Conservation (phyloP, 2,329 filamentous ascomycete species). For the Penicillium sp. region DNA sequence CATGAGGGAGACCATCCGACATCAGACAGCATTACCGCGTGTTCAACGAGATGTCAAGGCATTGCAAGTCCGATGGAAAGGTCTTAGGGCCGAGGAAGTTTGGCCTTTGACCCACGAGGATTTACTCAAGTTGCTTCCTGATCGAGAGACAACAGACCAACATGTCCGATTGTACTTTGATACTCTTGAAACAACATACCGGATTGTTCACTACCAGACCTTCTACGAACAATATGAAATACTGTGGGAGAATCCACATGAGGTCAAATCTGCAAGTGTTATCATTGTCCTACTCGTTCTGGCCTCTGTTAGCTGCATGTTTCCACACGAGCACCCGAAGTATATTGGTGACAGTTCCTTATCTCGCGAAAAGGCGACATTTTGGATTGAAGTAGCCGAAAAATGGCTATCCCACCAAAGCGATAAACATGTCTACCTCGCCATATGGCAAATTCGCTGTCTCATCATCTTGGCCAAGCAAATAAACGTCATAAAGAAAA, state of each 20-base stretch:
- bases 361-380: conserved; percentile 17
- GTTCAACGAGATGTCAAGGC: conserved; percentile 20
- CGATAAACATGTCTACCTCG: conserved; percentile 48
- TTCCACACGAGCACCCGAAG: conserved; percentile 8
- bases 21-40: conserved; percentile 18
- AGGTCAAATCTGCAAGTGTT: conserved; percentile 18
- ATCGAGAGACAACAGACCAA: conserved; percentile 17
- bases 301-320: conserved; percentile 16
- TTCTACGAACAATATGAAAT: conserved; percentile 22
- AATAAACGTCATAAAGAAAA: conserved; percentile 47
- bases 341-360: conserved; percentile 20
- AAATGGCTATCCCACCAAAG: conserved; percentile 34
- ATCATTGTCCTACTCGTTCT: conserved; percentile 22
- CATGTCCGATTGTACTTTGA: conserved; percentile 21
- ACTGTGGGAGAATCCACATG: conserved; percentile 15
- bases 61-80: conserved; percentile 20
- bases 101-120: conserved; percentile 13
- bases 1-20: conserved; percentile 21
- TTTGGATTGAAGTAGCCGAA: conserved; percentile 20
- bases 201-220: conserved; percentile 21
- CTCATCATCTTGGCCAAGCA: conserved; percentile 46
- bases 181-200: conserved; percentile 21
- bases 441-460: conserved; percentile 48
- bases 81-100: conserved; percentile 9
- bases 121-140: conserved; percentile 19